A percentile compares a stretch with the other conserved stretches of the same genome.
Evolutionary conservation across 768 basidiomycete species (phyloP).

Genomic region (Naganishia kalamii): DNA sequence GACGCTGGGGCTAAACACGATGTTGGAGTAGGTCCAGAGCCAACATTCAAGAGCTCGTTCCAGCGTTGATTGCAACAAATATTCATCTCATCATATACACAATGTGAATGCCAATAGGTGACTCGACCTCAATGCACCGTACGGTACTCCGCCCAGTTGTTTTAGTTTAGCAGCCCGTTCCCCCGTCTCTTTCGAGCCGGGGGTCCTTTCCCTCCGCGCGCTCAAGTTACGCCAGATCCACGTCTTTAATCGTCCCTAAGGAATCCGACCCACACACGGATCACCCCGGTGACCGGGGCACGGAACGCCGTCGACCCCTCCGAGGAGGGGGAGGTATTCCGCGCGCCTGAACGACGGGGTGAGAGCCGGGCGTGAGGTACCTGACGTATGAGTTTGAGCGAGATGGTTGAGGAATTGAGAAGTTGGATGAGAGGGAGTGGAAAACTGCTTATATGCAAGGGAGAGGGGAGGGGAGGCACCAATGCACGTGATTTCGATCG

Average conservation of each 20-base stretch:
- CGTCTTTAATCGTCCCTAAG: neutral
- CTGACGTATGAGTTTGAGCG: constrained; percentile 45
- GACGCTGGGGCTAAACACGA: too few relatives aligned
- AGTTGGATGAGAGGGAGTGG: neutral
- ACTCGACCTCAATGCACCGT: constrained; percentile 25
- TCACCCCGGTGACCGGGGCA: neutral
- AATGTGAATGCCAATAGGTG: constrained; percentile 28
- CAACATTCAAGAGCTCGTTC: too few relatives aligned
- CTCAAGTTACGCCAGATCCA: constrained; percentile 8
- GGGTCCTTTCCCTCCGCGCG: constrained; percentile 7
- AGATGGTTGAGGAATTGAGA: constrained; percentile 30
- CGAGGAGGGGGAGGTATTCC: neutral
- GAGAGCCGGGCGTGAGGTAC: constrained; percentile 31
- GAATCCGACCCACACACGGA: neutral
- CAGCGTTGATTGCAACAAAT: neutral
- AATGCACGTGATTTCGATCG: neutral
- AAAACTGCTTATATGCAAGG: neutral
- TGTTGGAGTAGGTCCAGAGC: too few relatives aligned
- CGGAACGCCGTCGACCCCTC: constrained; percentile 13
- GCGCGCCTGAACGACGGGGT: neutral
- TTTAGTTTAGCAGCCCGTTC: constrained; percentile 27
- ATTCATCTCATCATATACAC: neutral
- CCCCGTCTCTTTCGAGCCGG: neutral
- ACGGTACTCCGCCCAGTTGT: constrained; percentile 27
- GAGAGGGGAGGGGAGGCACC: neutral